These are phyloP conservation scores for Chenopodium berlandieri DNA, from an alignment of 148 eudicot genomes.

Conservation along the genomic window DNA sequence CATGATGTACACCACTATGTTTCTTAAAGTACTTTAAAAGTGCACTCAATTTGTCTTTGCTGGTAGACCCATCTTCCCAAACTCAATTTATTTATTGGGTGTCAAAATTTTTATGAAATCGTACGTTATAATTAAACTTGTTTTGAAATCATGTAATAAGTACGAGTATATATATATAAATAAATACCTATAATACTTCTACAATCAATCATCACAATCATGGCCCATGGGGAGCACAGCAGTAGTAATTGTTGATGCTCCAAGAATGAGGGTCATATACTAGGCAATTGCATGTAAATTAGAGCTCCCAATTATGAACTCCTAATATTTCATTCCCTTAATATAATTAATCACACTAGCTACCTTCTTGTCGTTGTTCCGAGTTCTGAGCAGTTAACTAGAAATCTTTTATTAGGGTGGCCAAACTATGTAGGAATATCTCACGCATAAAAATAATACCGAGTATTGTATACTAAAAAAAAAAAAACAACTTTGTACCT, in stretches of 20 bases:
- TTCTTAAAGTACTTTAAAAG: conserved; percentile 26
- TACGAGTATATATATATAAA: too few relatives aligned
- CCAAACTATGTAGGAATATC: too few relatives aligned
- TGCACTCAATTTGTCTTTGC: conserved; percentile 21
- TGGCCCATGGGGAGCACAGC: conserved; percentile 19
- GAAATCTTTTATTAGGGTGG: too few relatives aligned
- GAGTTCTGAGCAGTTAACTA: too few relatives aligned
- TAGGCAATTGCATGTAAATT: conserved; percentile 11
- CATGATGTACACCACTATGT: conserved; percentile 39
- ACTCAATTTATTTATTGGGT: not conserved
- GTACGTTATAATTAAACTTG: conserved; percentile 11
- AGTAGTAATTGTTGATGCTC: conserved; percentile 13
- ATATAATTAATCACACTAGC: too few relatives aligned
- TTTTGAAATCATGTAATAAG: conserved; percentile 4
- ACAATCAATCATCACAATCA: not conserved
- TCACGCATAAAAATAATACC: too few relatives aligned
- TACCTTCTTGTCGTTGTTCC: too few relatives aligned
- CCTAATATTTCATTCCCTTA: not conserved
- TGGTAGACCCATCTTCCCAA: conserved; percentile 20
- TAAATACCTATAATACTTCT: too few relatives aligned
- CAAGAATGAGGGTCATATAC: conserved; percentile 11
- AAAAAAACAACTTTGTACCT: too few relatives aligned
- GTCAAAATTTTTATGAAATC: not conserved
- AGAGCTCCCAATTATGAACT: conserved; percentile 15
- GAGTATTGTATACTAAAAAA: too few relatives aligned